These are phyloP conservation scores for Sanghuangporus baumii DNA, from an alignment of 1,284 basidiomycete species.

Conservation along the genomic window DNA sequence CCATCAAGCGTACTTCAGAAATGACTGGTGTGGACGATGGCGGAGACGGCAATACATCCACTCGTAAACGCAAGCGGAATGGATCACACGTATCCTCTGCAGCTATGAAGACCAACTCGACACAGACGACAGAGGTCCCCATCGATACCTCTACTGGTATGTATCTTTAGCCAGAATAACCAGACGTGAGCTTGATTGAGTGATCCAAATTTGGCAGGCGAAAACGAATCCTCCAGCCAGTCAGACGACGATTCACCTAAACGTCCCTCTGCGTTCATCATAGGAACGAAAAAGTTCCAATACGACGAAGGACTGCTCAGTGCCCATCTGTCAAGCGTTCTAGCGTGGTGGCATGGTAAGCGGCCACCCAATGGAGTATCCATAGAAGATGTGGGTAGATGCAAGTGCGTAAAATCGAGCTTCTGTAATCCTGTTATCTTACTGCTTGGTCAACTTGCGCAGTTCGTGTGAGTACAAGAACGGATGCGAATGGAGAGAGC, in stretches of 20 bases:
- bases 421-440: slow-evolving; percentile 9
- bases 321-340: slow-evolving; percentile 46
- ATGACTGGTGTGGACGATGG: neutral
- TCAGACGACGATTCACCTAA: slow-evolving; percentile 9
- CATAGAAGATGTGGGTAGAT: slow-evolving; percentile 54
- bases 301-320: slow-evolving; percentile 57
- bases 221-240: neutral
- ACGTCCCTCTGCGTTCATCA: slow-evolving; percentile 36
- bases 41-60: neutral
- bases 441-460: slow-evolving; percentile 6
- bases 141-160: neutral
- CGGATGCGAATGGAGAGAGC: slow-evolving; percentile 80
- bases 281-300: slow-evolving; percentile 61
- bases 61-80: neutral
- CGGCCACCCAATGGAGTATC: slow-evolving; percentile 66
- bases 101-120: neutral
- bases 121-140: too few species aligned
- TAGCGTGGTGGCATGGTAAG: slow-evolving; percentile 73
- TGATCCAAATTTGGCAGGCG: neutral
- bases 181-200: neutral
- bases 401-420: slow-evolving; percentile 47
- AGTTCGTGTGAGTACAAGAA: slow-evolving; percentile 77
- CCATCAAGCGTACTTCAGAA: neutral
- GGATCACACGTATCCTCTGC: neutral
- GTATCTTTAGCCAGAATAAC: neutral